Conservation (phyloP, 164 flowering plant species). For the Litsea cubeba region DNA sequence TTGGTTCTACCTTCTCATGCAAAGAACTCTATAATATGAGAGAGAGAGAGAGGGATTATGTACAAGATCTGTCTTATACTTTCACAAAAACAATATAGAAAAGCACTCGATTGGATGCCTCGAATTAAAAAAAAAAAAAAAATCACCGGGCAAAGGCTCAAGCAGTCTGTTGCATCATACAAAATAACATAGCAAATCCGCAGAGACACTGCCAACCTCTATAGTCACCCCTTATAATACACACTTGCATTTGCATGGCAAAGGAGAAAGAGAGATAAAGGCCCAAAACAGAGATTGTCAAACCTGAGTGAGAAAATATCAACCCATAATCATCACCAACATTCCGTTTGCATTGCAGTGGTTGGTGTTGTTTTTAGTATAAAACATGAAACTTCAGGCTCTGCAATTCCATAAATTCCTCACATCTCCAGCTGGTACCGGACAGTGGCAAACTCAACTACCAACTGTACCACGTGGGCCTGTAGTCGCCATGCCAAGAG, state of each 20-base stretch:
- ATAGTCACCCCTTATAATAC: slow-evolving; percentile 11
- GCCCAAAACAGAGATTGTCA: slow-evolving; percentile 1
- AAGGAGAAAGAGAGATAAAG: neutral
- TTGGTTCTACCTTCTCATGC: neutral
- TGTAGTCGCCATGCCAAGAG: slow-evolving; percentile 34
- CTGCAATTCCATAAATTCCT: neutral
- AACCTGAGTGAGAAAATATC: neutral
- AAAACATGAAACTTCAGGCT: neutral
- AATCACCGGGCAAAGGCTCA: neutral
- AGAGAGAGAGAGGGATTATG: neutral
- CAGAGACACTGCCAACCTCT: slow-evolving; percentile 7
- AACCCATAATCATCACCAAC: neutral
- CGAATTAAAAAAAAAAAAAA: slow-evolving; percentile 6
- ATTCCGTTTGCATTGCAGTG: neutral
- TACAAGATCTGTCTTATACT: slow-evolving; percentile 2
- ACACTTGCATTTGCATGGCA: slow-evolving; percentile 1
- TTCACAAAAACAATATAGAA: slow-evolving; percentile 3
- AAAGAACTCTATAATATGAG: neutral
- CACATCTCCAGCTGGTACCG: neutral
- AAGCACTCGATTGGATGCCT: neutral
- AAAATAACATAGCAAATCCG: slow-evolving; percentile 11
- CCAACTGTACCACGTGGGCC: slow-evolving; percentile 35
- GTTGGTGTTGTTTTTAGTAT: neutral
- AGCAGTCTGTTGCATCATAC: slow-evolving; percentile 9
- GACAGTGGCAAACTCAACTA: slow-evolving; percentile 25